Base-by-base conservation (phyloP, 2,329 filamentous ascomycete species). In the Diplodia intermedia region DNA sequence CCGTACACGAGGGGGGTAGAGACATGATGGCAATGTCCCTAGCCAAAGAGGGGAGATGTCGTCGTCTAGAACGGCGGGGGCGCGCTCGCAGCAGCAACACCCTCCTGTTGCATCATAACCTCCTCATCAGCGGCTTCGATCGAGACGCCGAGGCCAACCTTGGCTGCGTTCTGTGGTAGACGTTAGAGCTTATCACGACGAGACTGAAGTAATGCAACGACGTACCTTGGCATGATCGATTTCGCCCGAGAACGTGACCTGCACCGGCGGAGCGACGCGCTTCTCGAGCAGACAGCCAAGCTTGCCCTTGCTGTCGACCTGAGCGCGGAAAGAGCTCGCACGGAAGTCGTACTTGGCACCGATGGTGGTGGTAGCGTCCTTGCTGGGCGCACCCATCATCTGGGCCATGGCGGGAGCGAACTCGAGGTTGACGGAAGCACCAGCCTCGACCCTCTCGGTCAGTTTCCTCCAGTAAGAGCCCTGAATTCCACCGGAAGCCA, bases 291-390 rank as follows among this genome's bases (percentile, higher is more conserved):
- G 83, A 78, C 93, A 95, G 81, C 91, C 92, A 70, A 99, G 86
- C 85, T 97, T 97, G 79, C 95, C 95, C 79, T 92, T 90, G 76
- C 93, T 96, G 83, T 99, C 95, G 74, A 98, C 87, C 83, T 99
- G 95, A 54, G 94, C 95, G 72, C 94, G 90, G 89, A 97, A 97
- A 52, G 92, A 95, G 62, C 93, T 95, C 83, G 93, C 92, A 77
- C 92, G 89, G 88, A 99, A 99, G 80, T 97, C 94, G 83, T 99
- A 99, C 83, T 99, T 99, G 79, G 93, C 92, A 76, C 94, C 95
- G 75, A 98, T 87, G 66, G 94, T 93, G 66, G 96, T 94, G 70
- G 92, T 87, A 67, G 95, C 95, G 80, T 99, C 94, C 81, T 93
- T 94, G 79, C 90, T 88, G 66, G 90, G 79, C 56, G 89, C 89